Evolutionary conservation across 345 rosid species (phyloP).

Genomic region (Hibiscus syriacus): DNA sequence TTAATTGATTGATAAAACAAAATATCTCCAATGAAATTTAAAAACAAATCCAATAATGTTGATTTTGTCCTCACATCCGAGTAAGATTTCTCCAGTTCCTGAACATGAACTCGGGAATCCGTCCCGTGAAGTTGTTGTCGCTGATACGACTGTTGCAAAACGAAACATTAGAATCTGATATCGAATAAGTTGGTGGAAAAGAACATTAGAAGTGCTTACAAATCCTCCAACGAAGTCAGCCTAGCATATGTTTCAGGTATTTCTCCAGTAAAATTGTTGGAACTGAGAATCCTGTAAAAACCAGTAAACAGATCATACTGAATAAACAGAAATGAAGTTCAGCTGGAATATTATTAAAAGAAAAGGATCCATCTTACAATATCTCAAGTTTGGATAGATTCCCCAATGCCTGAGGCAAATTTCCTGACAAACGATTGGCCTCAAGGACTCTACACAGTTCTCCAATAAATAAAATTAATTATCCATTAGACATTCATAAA

Average conservation of each 20-base stretch:
- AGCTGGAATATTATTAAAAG: not conserved
- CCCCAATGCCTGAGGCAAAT: constrained; percentile 37
- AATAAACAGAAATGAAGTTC: not conserved
- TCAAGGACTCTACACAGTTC: constrained; percentile 16
- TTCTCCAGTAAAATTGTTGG: constrained; percentile 41
- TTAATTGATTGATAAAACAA: too few species aligned
- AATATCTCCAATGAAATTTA: too few species aligned
- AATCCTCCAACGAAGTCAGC: constrained; percentile 27
- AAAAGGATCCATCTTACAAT: constrained; percentile 29
- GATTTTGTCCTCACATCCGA: too few species aligned
- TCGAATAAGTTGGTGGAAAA: not conserved
- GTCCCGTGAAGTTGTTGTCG: too few species aligned
- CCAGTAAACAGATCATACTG: not conserved
- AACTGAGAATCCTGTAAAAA: constrained; percentile 25
- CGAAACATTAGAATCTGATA: too few species aligned
- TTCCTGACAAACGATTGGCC: constrained; percentile 38
- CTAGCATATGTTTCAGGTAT: constrained; percentile 37
- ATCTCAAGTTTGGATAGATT: constrained; percentile 24
- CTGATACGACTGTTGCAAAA: too few species aligned
- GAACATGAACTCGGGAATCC: too few species aligned
- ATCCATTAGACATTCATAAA: not conserved
- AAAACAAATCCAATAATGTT: too few species aligned
- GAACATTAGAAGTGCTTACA: constrained; percentile 28
- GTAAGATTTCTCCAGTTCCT: too few species aligned
- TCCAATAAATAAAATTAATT: not conserved